Conservation (phyloP, 768 basidiomycete species). For the Russula ochroleuca region DNA sequence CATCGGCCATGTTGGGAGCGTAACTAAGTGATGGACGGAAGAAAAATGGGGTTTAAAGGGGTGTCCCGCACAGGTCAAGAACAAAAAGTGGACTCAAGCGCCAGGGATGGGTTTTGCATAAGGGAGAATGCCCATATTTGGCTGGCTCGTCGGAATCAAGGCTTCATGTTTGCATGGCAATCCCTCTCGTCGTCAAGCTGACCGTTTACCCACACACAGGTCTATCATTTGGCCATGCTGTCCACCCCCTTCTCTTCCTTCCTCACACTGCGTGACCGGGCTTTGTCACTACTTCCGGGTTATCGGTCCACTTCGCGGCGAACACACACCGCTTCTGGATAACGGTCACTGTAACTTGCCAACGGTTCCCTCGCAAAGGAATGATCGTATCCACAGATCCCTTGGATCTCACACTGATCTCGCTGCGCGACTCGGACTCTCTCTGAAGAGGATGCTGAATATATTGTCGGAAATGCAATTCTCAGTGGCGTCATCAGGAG, state of each 20-base stretch:
- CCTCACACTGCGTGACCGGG: background rate
- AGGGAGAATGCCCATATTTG: constrained; percentile 10
- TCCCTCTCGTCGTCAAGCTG: constrained; percentile 6
- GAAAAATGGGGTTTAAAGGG: constrained; percentile 1
- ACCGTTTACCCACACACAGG: background rate
- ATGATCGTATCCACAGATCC: background rate
- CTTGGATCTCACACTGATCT: too few species aligned
- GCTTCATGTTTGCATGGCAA: constrained; percentile 11
- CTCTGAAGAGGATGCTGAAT: too few species aligned
- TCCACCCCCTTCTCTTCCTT: background rate
- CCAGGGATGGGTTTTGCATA: constrained; percentile 1
- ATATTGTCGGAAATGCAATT: too few species aligned
- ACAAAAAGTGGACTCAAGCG: constrained; percentile 17
- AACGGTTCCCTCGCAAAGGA: background rate
- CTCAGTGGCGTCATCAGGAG: too few species aligned
- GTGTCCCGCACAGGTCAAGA: constrained; percentile 11
- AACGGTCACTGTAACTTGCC: background rate
- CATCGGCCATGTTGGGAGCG: constrained; percentile 24
- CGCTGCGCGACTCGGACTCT: too few species aligned
- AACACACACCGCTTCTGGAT: background rate
- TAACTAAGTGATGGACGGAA: constrained; percentile 22
- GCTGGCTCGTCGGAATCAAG: background rate
- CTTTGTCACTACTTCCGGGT: too few species aligned
- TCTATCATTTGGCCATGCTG: background rate
- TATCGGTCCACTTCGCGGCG: background rate